These are phyloP conservation scores for Penicillium nordicum DNA, from an alignment of 2,329 filamentous ascomycete species.

Conservation along the genomic window DNA sequence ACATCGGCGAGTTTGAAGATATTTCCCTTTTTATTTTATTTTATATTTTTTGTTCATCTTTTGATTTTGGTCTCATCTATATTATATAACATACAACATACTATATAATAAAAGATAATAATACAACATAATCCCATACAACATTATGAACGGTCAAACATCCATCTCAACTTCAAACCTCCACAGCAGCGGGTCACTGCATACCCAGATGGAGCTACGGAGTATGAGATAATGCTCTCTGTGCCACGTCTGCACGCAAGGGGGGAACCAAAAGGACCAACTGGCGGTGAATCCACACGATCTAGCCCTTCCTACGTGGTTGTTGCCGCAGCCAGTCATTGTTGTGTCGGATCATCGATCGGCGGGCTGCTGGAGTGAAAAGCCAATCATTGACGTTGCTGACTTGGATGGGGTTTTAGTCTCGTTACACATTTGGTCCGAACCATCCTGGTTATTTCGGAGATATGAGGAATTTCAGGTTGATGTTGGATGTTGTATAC, in stretches of 20 bases:
- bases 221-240: not conserved
- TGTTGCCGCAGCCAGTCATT: slow-evolving; percentile 23
- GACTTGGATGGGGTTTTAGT: slow-evolving; percentile 4
- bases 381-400: slow-evolving; percentile 3
- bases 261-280: slow-evolving; percentile 11
- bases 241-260: slow-evolving; percentile 25
- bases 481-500: too few relatives aligned
- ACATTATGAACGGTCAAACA: not conserved
- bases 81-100: not conserved
- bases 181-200: not conserved
- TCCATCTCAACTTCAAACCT: not conserved
- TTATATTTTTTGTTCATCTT: too few relatives aligned
- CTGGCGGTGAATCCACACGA: slow-evolving; percentile 28
- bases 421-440: slow-evolving; percentile 24
- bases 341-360: slow-evolving; percentile 27
- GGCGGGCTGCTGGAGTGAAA: slow-evolving; percentile 19
- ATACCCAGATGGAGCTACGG: slow-evolving; percentile 1
- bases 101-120: not conserved
- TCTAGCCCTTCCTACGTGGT: slow-evolving; percentile 27
- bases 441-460: slow-evolving; percentile 15
- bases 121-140: not conserved
- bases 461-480: slow-evolving; percentile 4
- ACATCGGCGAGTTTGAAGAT: not conserved
- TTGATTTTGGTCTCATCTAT: not conserved
- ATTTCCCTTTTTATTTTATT: not conserved